Evolutionary conservation across 306 rosid genomes (phyloP).

Genomic region (Vigna reflexopilosa): DNA sequence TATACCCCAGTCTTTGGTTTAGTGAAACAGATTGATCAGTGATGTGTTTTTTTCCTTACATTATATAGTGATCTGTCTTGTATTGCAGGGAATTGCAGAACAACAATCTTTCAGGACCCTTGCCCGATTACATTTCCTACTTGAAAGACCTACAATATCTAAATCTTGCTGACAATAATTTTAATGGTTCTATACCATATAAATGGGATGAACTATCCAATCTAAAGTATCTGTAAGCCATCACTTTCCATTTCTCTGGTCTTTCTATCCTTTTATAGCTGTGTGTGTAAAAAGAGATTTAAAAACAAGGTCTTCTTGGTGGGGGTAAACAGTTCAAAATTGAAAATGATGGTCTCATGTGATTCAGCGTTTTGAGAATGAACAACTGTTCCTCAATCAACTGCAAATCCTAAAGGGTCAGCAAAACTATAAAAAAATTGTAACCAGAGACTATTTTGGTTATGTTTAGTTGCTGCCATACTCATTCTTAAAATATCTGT

Average conservation of each 20-base stretch:
- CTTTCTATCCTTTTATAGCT: constrained; percentile 19
- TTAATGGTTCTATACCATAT: constrained; percentile 70
- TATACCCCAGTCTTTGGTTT: background rate
- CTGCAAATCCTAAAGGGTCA: constrained; percentile 35
- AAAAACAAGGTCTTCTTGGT: too few species aligned
- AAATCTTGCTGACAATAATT: constrained; percentile 76
- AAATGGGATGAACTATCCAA: constrained; percentile 73
- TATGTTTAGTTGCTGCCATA: constrained; percentile 18
- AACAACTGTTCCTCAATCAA: constrained; percentile 29
- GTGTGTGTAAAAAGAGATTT: too few species aligned
- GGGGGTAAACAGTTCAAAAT: too few species aligned
- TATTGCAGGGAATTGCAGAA: constrained; percentile 80
- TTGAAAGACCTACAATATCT: constrained; percentile 76
- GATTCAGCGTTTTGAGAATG: constrained; percentile 57
- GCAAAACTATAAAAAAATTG: constrained; percentile 50
- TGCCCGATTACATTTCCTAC: constrained; percentile 80
- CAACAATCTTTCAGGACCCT: constrained; percentile 69
- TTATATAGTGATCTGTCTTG: background rate
- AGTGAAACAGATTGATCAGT: background rate
- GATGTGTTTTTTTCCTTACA: background rate
- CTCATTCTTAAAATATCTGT: constrained; percentile 32
- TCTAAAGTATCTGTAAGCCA: constrained; percentile 82
- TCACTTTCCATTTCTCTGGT: constrained; percentile 39
- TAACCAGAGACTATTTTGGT: background rate
- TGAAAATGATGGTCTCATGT: background rate